A percentile compares a stretch with the other conserved stretches of the same genome.
These are phyloP conservation scores for Plasmodium vivax DNA, from an alignment of 169 alveolate species.

Conservation along the genomic window DNA sequence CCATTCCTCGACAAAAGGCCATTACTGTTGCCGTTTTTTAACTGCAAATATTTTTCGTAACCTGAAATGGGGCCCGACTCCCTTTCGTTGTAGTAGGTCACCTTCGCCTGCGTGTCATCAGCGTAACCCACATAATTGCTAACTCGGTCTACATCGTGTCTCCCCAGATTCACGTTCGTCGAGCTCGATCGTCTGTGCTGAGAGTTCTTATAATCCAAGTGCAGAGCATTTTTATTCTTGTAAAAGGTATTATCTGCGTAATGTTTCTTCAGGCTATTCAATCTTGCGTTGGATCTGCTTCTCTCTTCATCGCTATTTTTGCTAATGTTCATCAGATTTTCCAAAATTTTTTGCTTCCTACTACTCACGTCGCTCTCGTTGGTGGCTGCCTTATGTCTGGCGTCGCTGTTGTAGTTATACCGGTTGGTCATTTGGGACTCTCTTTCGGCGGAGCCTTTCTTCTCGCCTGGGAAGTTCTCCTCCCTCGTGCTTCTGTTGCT, in stretches of 20 bases:
- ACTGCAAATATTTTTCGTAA: slow-evolving; percentile 48
- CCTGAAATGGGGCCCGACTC: slow-evolving; percentile 22
- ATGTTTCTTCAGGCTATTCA: neutral
- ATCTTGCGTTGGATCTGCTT: neutral
- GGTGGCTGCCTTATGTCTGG: neutral
- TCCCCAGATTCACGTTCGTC: slow-evolving; percentile 47
- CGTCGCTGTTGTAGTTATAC: slow-evolving; percentile 27
- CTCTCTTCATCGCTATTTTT: slow-evolving; percentile 16
- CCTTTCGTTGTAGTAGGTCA: slow-evolving; percentile 30
- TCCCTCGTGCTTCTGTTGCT: slow-evolving; percentile 14
- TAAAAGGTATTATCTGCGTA: slow-evolving; percentile 19
- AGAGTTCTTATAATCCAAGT: slow-evolving; percentile 18
- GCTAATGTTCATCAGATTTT: slow-evolving; percentile 35
- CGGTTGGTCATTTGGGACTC: slow-evolving; percentile 3
- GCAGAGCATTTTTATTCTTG: slow-evolving; percentile 6
- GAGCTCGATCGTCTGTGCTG: slow-evolving; percentile 66
- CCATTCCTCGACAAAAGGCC: neutral
- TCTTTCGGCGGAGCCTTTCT: slow-evolving; percentile 25
- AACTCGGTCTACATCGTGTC: slow-evolving; percentile 7
- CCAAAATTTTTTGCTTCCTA: slow-evolving; percentile 11
- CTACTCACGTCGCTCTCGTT: slow-evolving; percentile 20
- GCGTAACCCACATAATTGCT: slow-evolving; percentile 37
- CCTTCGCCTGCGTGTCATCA: slow-evolving; percentile 60
- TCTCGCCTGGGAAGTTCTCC: neutral
- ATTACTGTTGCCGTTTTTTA: slow-evolving; percentile 19